Percentiles rank a stretch among this genome's conserved stretches.
Evolutionary conservation across 768 basidiomycete genomes (phyloP).

Genomic region (Mycena venus): DNA sequence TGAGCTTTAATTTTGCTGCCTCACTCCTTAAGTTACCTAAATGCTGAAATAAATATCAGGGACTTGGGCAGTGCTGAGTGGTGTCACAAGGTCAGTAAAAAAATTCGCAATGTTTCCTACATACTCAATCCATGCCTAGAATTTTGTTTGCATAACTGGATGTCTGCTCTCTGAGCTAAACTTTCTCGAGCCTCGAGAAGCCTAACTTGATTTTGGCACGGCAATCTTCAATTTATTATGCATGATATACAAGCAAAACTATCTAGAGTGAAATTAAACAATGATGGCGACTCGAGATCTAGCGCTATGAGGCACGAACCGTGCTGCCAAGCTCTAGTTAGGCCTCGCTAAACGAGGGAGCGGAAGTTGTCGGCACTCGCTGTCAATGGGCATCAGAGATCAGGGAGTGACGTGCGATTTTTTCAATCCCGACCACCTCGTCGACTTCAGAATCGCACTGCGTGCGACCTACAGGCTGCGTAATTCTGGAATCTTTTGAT

Average conservation of each 20-base stretch:
- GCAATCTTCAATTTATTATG: not conserved
- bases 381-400: too few relatives aligned
- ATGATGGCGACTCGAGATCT: too few relatives aligned
- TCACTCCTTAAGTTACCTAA: constrained; percentile 1
- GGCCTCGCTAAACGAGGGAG: not conserved
- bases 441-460: not conserved
- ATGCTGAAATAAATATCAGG: not conserved
- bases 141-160: too few relatives aligned
- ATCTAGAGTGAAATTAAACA: not conserved
- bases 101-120: not conserved
- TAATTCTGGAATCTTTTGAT: too few relatives aligned
- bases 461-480: too few relatives aligned
- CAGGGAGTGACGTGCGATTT: not conserved
- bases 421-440: not conserved
- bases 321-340: not conserved
- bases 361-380: too few relatives aligned
- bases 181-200: not conserved
- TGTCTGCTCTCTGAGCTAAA: constrained; percentile 7
- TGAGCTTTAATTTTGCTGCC: not conserved
- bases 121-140: not conserved
- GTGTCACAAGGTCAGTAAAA: not conserved
- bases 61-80: not conserved
- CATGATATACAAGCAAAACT: not conserved
- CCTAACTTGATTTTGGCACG: not conserved
- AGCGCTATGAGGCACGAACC: too few relatives aligned